Evolutionary conservation across 139 green algal genomes (phyloP).

Genomic region (Volvox africanus): DNA sequence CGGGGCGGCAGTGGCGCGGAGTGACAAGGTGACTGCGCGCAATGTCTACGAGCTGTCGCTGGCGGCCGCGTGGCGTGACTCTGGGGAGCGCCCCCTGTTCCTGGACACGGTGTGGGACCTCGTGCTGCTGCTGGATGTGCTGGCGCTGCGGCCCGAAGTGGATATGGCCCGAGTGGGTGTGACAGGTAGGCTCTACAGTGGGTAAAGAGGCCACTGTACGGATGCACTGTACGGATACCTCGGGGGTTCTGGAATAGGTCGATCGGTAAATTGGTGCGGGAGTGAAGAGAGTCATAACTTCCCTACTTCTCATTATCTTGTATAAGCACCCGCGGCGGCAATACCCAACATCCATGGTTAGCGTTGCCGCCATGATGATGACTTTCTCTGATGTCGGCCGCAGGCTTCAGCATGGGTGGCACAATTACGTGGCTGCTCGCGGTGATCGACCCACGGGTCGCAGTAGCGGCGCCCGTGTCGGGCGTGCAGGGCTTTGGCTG

Average conservation of each 20-base stretch:
- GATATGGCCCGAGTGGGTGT: conserved; percentile 71
- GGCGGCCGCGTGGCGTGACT: conserved; percentile 63
- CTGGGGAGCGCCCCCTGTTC: conserved; percentile 74
- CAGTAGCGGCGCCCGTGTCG: conserved; percentile 71
- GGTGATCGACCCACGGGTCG: conserved; percentile 69
- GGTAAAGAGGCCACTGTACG: not conserved
- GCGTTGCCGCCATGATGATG: too few relatives aligned
- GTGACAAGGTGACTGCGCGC: not conserved
- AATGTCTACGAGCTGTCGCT: conserved; percentile 70
- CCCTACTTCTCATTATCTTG: too few relatives aligned
- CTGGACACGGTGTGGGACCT: conserved; percentile 87
- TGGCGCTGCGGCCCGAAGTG: conserved; percentile 70
- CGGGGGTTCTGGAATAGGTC: too few relatives aligned
- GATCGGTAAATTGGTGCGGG: too few relatives aligned
- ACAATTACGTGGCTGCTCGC: conserved; percentile 79
- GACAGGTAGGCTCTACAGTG: conserved; percentile 63
- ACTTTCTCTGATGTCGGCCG: too few relatives aligned
- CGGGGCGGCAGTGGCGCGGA: not conserved
- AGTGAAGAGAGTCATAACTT: too few relatives aligned
- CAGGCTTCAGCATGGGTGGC: conserved; percentile 76
- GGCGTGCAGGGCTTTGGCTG: conserved; percentile 79
- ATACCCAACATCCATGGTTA: too few relatives aligned
- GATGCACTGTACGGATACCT: too few relatives aligned
- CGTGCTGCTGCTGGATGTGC: conserved; percentile 72
- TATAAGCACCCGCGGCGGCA: too few relatives aligned